Evolutionary conservation across 2,329 filamentous ascomycete genomes (phyloP).

Genomic region (Gnomoniopsis smithogilvyi): DNA sequence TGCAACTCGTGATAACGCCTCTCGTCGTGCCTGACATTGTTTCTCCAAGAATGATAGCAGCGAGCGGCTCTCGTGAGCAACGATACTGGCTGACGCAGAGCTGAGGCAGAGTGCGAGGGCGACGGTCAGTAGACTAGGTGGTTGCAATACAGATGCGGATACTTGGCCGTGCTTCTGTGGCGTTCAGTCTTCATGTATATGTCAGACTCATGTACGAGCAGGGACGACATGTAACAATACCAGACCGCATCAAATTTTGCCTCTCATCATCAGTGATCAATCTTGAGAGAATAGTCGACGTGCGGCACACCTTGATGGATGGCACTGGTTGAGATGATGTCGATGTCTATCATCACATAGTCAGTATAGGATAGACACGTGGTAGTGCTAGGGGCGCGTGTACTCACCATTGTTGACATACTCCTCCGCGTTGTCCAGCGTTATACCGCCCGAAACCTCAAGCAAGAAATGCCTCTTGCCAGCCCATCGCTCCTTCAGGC

Average conservation of each 20-base stretch:
- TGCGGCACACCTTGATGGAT: conserved; percentile 95
- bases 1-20: no score
- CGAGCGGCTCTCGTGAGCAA: no score
- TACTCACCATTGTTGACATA: conserved; percentile 73
- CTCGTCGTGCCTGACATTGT: background rate
- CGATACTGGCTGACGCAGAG: no score
- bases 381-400: background rate
- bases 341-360: conserved; percentile 61
- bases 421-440: conserved; percentile 73
- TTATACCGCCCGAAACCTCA: conserved; percentile 90
- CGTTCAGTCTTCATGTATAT: background rate
- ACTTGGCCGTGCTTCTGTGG: background rate
- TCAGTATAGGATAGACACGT: conserved; percentile 15
- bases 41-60: no score
- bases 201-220: no score
- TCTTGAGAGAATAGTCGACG: conserved; percentile 95
- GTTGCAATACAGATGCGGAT: no score
- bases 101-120: no score
- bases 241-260: no score
- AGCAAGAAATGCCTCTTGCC: conserved; percentile 73
- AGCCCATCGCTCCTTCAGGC: conserved; percentile 76
- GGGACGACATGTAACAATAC: background rate
- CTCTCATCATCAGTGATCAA: conserved; percentile 43
- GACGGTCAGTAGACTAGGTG: no score
- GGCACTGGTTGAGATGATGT: conserved; percentile 93